Conservation (phyloP, 176 grass and related monocot species). For the Pontederia crassipes region DNA sequence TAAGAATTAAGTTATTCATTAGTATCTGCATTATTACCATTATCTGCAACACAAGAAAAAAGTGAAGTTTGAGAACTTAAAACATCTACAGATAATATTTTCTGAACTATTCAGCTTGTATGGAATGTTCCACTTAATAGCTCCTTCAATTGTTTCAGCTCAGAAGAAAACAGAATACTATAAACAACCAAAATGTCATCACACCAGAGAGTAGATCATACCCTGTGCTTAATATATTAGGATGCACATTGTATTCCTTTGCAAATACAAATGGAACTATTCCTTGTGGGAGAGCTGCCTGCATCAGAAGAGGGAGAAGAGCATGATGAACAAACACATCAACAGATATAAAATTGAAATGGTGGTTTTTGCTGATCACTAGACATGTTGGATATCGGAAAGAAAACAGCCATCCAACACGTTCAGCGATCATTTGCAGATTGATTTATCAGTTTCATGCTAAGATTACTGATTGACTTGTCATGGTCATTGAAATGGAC, state of each 20-base stretch:
- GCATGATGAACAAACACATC: not conserved
- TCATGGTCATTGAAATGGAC: not conserved
- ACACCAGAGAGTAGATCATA: constrained; percentile 14
- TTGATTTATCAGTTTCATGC: not conserved
- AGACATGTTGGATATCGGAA: no score
- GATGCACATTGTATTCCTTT: constrained; percentile 50
- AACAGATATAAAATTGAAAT: not conserved
- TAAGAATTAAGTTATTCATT: not conserved
- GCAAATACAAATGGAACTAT: constrained; percentile 53
- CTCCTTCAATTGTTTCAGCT: not conserved
- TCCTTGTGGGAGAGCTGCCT: constrained; percentile 45
- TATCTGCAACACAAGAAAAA: no score
- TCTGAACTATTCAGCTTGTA: not conserved
- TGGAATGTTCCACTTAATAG: not conserved
- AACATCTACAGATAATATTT: not conserved
- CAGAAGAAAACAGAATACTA: no score
- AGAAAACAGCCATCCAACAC: no score
- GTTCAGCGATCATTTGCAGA: not conserved
- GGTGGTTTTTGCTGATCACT: no score
- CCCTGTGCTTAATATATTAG: constrained; percentile 43
- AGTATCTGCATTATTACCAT: no score
- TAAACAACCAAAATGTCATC: not conserved
- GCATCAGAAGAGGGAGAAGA: not conserved
- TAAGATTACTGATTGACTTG: not conserved
- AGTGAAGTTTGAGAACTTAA: not conserved